Conservation (phyloP, 2,329 filamentous ascomycete species). For the Pseudocercospora fijiensis region DNA sequence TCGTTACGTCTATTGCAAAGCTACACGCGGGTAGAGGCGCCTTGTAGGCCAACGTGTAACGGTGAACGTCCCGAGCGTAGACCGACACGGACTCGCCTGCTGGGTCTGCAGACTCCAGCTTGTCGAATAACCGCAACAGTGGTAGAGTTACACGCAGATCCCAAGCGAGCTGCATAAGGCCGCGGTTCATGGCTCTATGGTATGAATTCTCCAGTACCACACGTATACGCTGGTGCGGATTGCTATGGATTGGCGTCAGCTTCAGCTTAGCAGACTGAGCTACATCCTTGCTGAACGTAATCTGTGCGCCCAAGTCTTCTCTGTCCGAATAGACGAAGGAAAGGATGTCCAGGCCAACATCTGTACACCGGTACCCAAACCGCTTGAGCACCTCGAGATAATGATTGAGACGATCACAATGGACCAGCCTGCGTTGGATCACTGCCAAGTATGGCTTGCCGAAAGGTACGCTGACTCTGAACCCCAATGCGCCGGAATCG, state of each 20-base stretch:
- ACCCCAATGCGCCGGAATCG: slow-evolving; percentile 60
- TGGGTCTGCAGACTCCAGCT: slow-evolving; percentile 51
- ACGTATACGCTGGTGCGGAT: slow-evolving; percentile 35
- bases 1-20: slow-evolving; percentile 38
- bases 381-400: slow-evolving; percentile 66
- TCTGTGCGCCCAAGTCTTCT: background rate
- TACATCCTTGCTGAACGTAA: slow-evolving; percentile 38
- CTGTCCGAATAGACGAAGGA: slow-evolving; percentile 62
- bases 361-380: slow-evolving; percentile 58
- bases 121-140: slow-evolving; percentile 61
- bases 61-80: slow-evolving; percentile 38
- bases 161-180: background rate
- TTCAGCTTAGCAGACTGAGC: slow-evolving; percentile 44
- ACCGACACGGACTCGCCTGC: slow-evolving; percentile 10
- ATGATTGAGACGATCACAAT: slow-evolving; percentile 68
- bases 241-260: slow-evolving; percentile 50
- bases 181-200: slow-evolving; percentile 37
- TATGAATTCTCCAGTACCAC: slow-evolving; percentile 43
- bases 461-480: slow-evolving; percentile 60
- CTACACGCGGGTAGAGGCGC: slow-evolving; percentile 39
- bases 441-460: slow-evolving; percentile 59
- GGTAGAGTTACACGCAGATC: slow-evolving; percentile 54
- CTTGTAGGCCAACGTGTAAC: slow-evolving; percentile 43
- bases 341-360: slow-evolving; percentile 62
- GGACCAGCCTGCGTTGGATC: slow-evolving; percentile 61